phyloP scores from a whole-genome alignment of 2,329 filamentous ascomycete genomes.

The Calonectria naviculata region DNA sequence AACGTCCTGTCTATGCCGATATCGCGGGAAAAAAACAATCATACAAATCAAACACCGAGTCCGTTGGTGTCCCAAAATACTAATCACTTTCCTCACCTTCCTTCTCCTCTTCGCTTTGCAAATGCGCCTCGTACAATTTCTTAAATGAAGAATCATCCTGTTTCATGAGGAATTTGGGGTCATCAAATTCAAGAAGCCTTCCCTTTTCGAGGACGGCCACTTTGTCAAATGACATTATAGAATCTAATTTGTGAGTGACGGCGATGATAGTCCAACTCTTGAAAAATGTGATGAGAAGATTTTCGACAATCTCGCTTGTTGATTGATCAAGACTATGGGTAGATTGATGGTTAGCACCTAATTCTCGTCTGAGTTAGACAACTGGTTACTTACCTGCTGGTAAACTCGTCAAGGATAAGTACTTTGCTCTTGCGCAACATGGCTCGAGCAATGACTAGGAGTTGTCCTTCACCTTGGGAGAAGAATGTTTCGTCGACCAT shows the following conservation, averaged over 20 bases:
- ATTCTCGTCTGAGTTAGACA: no score
- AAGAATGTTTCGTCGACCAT: conserved; percentile 23
- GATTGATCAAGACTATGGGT: conserved; percentile 47
- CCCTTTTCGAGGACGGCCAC: conserved; percentile 60
- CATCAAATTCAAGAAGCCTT: conserved; percentile 49
- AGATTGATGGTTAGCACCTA: neutral
- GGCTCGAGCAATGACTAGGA: conserved; percentile 34
- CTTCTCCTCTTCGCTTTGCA: neutral
- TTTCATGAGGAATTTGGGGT: conserved; percentile 4
- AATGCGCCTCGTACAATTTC: conserved; percentile 1
- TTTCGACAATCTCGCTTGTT: conserved; percentile 51
- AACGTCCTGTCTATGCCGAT: conserved; percentile 5
- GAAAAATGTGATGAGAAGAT: conserved; percentile 49
- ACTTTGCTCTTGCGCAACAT: conserved; percentile 45
- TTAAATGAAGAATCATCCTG: conserved; percentile 7
- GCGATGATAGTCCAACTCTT: conserved; percentile 61
- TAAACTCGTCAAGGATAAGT: conserved; percentile 53
- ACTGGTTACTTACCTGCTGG: conserved; percentile 25
- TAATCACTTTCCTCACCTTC: neutral
- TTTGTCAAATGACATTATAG: conserved; percentile 60
- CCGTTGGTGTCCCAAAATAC: neutral
- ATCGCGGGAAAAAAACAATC: neutral
- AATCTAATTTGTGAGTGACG: conserved; percentile 55
- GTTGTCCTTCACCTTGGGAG: conserved; percentile 37
- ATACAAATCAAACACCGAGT: neutral